phyloP scores from a whole-genome alignment of 2,329 filamentous ascomycete species.

The Penicillium sp. region DNA sequence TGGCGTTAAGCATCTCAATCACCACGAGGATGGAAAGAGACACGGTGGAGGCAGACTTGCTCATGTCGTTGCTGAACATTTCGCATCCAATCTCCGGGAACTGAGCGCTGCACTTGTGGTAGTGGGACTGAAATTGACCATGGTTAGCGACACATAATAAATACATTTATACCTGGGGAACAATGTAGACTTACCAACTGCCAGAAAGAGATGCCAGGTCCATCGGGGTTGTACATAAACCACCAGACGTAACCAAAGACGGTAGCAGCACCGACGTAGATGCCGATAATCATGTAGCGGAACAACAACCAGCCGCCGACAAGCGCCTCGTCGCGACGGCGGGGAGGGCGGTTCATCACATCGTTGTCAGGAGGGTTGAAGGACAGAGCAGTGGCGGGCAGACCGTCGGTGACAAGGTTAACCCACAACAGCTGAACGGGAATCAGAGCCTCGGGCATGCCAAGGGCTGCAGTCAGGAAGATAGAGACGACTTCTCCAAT shows the following conservation, averaged over 20 bases:
- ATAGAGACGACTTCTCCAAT: slow-evolving; percentile 99
- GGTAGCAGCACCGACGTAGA: slow-evolving; percentile 89
- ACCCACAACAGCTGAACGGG: slow-evolving; percentile 98
- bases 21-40: slow-evolving; percentile 89
- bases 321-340: slow-evolving; percentile 88
- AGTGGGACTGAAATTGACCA: slow-evolving; percentile 58
- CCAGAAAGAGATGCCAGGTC: slow-evolving; percentile 86
- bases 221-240: slow-evolving; percentile 93
- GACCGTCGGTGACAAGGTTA: slow-evolving; percentile 94
- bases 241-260: slow-evolving; percentile 99
- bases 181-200: slow-evolving; percentile 60
- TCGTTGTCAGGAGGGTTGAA: slow-evolving; percentile 99
- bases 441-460: slow-evolving; percentile 96
- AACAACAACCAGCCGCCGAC: slow-evolving; percentile 97
- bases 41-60: slow-evolving; percentile 87
- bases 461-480: slow-evolving; percentile 91
- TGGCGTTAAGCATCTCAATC: slow-evolving; percentile 99
- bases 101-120: slow-evolving; percentile 83
- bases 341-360: slow-evolving; percentile 88
- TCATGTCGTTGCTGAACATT: slow-evolving; percentile 84
- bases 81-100: slow-evolving; percentile 88
- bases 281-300: slow-evolving; percentile 93
- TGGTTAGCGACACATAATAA: slow-evolving; percentile 9
- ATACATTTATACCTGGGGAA: too few relatives aligned
- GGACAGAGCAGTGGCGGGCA: slow-evolving; percentile 90